Percentiles rank a stretch among this genome's conserved stretches.
Conservation (phyloP, 2,329 filamentous ascomycete genomes). For the Penicillium paneum region DNA sequence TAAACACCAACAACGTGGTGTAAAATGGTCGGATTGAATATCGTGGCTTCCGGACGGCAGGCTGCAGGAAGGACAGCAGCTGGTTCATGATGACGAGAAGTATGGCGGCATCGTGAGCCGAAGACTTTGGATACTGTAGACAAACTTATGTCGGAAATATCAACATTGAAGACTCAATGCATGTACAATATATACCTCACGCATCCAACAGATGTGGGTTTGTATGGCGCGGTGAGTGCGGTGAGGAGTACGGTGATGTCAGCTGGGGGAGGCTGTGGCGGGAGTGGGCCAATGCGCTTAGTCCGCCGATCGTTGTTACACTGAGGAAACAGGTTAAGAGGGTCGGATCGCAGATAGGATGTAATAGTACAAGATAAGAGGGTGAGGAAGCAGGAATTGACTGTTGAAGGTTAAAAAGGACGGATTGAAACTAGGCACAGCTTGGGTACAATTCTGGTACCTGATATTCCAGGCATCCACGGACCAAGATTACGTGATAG, state of each 20-base stretch:
- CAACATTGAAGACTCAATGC: background rate
- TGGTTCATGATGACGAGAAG: constrained; percentile 25
- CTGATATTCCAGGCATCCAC: constrained; percentile 4
- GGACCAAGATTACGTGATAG: constrained; percentile 8
- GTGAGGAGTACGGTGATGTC: constrained; percentile 26
- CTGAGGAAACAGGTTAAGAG: background rate
- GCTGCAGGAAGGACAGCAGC: constrained; percentile 22
- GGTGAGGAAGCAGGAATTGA: no score
- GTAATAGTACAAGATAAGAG: background rate
- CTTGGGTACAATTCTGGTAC: background rate
- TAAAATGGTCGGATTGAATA: constrained; percentile 49
- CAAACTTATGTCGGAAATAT: background rate
- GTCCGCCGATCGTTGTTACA: constrained; percentile 1
- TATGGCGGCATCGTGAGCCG: constrained; percentile 30
- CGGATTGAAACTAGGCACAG: background rate
- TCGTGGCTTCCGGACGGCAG: constrained; percentile 26
- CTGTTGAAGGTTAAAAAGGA: background rate
- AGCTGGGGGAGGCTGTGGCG: constrained; percentile 11
- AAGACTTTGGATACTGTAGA: background rate
- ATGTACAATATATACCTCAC: background rate
- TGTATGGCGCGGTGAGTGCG: constrained; percentile 15
- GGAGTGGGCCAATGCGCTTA: constrained; percentile 22
- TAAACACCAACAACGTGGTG: constrained; percentile 42
- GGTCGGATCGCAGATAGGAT: background rate
- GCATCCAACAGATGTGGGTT: background rate